These are phyloP conservation scores for Aphanomyces stellatus DNA, from an alignment of 352 stramenopile genomes.

Conservation along the genomic window DNA sequence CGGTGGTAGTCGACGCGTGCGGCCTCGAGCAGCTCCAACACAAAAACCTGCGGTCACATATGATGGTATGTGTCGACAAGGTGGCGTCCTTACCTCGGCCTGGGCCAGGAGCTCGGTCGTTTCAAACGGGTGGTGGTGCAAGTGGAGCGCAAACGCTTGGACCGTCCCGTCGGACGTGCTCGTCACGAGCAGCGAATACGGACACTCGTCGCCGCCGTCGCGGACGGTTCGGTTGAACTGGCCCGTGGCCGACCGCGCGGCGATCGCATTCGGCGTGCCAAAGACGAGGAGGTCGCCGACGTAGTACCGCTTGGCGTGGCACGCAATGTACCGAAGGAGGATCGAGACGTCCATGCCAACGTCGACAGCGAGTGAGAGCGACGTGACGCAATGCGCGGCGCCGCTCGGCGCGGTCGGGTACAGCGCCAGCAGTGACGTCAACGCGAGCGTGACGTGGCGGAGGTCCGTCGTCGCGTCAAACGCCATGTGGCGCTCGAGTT, in stretches of 20 bases:
- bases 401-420: slow-evolving; percentile 6
- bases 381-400: slow-evolving; percentile 42
- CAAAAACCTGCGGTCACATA: slow-evolving; percentile 39
- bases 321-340: slow-evolving; percentile 78
- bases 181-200: slow-evolving; percentile 14
- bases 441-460: not conserved
- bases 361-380: slow-evolving; percentile 54
- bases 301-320: slow-evolving; percentile 68
- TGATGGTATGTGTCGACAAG: not conserved
- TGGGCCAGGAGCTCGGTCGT: slow-evolving; percentile 2
- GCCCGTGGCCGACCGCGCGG: slow-evolving; percentile 59
- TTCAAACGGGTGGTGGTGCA: not conserved
- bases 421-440: not conserved
- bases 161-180: not conserved
- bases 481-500: slow-evolving; percentile 5
- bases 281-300: slow-evolving; percentile 78
- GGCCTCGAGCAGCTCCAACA: slow-evolving; percentile 67
- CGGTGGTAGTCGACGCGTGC: slow-evolving; percentile 76
- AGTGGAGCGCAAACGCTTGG: slow-evolving; percentile 10
- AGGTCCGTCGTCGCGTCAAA: not conserved
- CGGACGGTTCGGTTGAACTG: slow-evolving; percentile 58
- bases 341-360: slow-evolving; percentile 63
- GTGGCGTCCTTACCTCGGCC: slow-evolving; percentile 4
- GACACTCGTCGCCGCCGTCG: not conserved
- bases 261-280: slow-evolving; percentile 72